A percentile compares a stretch with the other conserved stretches of the same genome.
Evolutionary conservation across 225 moss, liverwort and hornwort species (phyloP).

Genomic region (Takakia lepidozioides): DNA sequence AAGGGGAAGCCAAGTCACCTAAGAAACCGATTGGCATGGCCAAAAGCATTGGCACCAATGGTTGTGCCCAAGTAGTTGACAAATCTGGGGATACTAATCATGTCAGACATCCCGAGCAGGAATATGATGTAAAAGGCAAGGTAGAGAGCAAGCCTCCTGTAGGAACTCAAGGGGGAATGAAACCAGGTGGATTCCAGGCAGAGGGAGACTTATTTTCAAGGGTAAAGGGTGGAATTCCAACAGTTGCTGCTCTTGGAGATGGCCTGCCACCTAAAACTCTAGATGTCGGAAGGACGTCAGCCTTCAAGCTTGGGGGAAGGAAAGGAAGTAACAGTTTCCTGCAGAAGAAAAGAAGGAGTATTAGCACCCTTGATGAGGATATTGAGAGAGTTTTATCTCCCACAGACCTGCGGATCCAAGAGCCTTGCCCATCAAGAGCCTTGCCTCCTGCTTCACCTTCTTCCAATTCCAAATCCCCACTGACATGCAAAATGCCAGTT

Average conservation of each 20-base stretch:
- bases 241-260: background rate
- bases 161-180: no score
- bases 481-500: background rate
- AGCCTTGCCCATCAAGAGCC: background rate
- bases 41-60: no score
- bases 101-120: no score
- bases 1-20: no score
- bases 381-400: background rate
- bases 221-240: background rate
- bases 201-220: background rate
- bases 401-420: background rate
- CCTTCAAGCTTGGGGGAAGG: constrained; percentile 4
- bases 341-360: background rate
- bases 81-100: no score
- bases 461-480: background rate
- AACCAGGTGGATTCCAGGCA: background rate
- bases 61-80: background rate
- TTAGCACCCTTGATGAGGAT: background rate
- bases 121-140: background rate
- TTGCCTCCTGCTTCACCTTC: background rate
- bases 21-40: no score
- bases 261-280: background rate
- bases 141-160: background rate
- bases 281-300: constrained; percentile 3
- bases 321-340: constrained; percentile 5